A percentile compares a stretch with the other conserved stretches of the same genome.
Evolutionary conservation across 768 basidiomycete species (phyloP).

Genomic region (Tulasnella sp.): DNA sequence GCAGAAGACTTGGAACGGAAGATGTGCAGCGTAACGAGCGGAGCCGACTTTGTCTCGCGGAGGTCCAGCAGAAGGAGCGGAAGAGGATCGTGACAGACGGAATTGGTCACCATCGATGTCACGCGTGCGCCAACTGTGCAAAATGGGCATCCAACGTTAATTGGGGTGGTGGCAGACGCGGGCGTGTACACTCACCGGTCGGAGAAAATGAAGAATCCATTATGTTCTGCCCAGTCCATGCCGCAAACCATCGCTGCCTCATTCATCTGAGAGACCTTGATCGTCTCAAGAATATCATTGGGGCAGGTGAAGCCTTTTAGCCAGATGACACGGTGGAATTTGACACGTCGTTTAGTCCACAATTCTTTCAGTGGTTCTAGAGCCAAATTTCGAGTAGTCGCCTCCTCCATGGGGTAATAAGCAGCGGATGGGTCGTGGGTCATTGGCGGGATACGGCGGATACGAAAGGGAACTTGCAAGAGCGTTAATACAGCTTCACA

Average conservation of each 20-base stretch:
- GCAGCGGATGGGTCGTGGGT: constrained; percentile 74
- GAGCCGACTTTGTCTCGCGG: constrained; percentile 78
- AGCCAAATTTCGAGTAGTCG: constrained; percentile 83
- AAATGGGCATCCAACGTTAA: not conserved
- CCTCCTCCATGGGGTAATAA: constrained; percentile 94
- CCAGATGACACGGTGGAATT: constrained; percentile 89
- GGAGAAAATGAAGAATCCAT: constrained; percentile 95
- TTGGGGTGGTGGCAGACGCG: not conserved
- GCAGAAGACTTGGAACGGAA: constrained; percentile 98
- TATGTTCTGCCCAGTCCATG: constrained; percentile 99
- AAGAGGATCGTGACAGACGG: constrained; percentile 88
- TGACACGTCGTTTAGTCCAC: constrained; percentile 56
- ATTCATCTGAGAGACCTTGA: constrained; percentile 80
- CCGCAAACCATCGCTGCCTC: constrained; percentile 97
- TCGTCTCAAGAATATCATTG: constrained; percentile 91
- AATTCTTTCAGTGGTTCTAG: constrained; percentile 85
- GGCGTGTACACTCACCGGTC: constrained; percentile 49
- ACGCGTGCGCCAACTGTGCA: constrained; percentile 79
- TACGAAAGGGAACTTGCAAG: constrained; percentile 85
- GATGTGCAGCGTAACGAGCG: constrained; percentile 73
- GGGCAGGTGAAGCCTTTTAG: constrained; percentile 98
- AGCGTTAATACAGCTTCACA: constrained; percentile 92
- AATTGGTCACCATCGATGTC: constrained; percentile 98
- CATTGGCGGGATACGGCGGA: constrained; percentile 86
- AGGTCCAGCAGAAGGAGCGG: constrained; percentile 80